Conservation (phyloP, 2,329 filamentous ascomycete species). For the Fusarium ramigenum region DNA sequence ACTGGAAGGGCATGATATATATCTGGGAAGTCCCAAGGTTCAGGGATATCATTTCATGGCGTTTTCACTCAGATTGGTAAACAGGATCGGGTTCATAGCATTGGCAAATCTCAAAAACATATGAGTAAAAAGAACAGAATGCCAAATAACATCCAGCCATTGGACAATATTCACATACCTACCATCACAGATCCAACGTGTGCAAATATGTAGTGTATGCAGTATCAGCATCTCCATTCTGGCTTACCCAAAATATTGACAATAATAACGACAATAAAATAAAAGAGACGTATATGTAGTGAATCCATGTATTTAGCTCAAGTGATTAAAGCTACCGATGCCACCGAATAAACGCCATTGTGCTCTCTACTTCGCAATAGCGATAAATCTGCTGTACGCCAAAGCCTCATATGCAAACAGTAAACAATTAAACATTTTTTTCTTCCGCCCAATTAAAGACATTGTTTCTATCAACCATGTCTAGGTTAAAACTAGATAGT, state of each 20-base stretch:
- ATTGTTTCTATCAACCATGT: conserved; percentile 38
- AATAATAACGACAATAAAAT: background rate
- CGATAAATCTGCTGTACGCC: conserved; percentile 11
- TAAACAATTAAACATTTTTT: conserved; percentile 37
- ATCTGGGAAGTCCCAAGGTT: background rate
- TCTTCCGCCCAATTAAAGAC: conserved; percentile 38
- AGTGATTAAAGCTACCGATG: background rate
- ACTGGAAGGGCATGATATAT: background rate
- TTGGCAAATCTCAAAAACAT: conserved; percentile 1
- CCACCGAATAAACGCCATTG: conserved; percentile 11
- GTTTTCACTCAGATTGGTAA: conserved; percentile 1
- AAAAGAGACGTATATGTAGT: background rate
- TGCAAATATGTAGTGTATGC: background rate
- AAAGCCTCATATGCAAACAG: conserved; percentile 19
- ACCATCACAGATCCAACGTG: background rate
- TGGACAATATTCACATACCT: background rate
- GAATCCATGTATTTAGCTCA: background rate
- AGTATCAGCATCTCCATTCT: background rate
- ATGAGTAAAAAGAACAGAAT: background rate
- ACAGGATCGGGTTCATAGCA: conserved; percentile 1
- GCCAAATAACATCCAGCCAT: background rate
- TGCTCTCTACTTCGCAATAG: background rate
- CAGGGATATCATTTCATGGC: conserved; percentile 3
- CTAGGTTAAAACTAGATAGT: conserved; percentile 23
- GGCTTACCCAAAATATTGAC: background rate